Base-by-base conservation (phyloP, 2,329 filamentous ascomycete species). In the Alternaria novae-zelandiae region DNA sequence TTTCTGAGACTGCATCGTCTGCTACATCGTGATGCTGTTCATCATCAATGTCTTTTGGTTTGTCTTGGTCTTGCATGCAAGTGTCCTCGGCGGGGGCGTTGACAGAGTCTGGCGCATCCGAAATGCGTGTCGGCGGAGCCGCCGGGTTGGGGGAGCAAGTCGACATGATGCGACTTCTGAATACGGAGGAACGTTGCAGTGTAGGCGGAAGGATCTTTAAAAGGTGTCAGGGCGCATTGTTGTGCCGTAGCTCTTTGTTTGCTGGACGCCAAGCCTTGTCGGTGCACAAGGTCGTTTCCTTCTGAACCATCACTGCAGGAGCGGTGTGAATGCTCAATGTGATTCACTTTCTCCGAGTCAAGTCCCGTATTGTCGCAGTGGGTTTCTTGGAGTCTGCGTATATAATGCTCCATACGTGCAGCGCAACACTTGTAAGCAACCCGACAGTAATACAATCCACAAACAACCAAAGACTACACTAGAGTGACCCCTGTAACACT, bases 21-120 rank as follows among this genome's bases (percentile, higher is more conserved):
- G 1, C 3, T 12, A 0, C 0, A 0, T 30, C 26, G 2, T 50
- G 6, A 4, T 30, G 1, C n/a, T 50, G 46, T 2, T 30, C 8
- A 28, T 49, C 25, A 4, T 3, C 25, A 4, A 6, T 49, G 5
- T 17, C 8, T 13, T 9, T 1, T 5, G 25, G 1, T 6, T 30
- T 13, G 5, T 50, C n/a, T 7, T 13, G 6, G 25, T 30, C 1
- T 12, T 30, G 47, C 6, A 15, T 15, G n/a, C 47, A 20, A 13
- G 47, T 50, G 3, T 30, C 26, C 2, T 13, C 12, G 3, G 6
- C 3, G 2, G 26, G 12, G 11, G 17, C 17, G 7, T 21, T 4
- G 7, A 15, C n/a, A 30, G 2, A 1, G 12, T 4, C 2, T 21
- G 47, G n/a, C 7, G 47, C n/a, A 15, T 30, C 26, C 20, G 12